Percentiles rank a stretch among this genome's conserved stretches.
Evolutionary conservation across 352 stramenopile species (phyloP).

Genomic region (Aphanomyces astaci): DNA sequence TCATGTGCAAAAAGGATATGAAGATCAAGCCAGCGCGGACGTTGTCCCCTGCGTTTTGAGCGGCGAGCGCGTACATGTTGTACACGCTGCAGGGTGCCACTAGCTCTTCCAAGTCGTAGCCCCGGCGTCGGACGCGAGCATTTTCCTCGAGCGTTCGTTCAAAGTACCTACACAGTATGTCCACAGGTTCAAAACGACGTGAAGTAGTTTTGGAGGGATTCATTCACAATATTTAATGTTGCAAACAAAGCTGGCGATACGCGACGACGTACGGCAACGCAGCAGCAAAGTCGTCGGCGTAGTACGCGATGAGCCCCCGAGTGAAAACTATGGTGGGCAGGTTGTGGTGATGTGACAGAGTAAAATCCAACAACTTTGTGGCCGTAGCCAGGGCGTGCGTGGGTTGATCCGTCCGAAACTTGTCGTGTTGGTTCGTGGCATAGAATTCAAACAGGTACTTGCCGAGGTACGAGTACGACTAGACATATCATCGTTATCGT

Average conservation of each 20-base stretch:
- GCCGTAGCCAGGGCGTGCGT: conserved; percentile 30
- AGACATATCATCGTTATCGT: too few species aligned
- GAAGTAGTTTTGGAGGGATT: too few species aligned
- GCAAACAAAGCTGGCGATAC: too few species aligned
- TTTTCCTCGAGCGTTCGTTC: conserved; percentile 32
- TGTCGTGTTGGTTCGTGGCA: conserved; percentile 22
- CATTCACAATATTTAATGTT: too few species aligned
- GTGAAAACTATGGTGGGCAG: conserved; percentile 40
- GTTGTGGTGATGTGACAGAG: conserved; percentile 28
- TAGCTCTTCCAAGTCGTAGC: conserved; percentile 39
- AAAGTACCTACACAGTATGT: conserved; percentile 25
- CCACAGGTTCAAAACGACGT: too few species aligned
- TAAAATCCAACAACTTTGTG: conserved; percentile 29
- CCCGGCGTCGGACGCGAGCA: conserved; percentile 26
- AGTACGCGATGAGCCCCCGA: conserved; percentile 33
- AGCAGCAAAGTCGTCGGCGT: conserved; percentile 30
- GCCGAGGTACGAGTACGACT: conserved; percentile 37
- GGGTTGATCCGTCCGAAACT: conserved; percentile 2
- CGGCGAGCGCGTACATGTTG: conserved; percentile 44
- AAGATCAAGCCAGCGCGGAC: conserved; percentile 33
- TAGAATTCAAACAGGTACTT: conserved; percentile 33
- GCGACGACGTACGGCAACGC: conserved; percentile 27
- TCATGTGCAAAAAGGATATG: conserved; percentile 4
- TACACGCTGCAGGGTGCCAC: conserved; percentile 28
- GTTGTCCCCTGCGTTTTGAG: conserved; percentile 25